Evolutionary conservation across 2,329 filamentous ascomycete species (phyloP).

Genomic region (Salinomyces thailandicus): DNA sequence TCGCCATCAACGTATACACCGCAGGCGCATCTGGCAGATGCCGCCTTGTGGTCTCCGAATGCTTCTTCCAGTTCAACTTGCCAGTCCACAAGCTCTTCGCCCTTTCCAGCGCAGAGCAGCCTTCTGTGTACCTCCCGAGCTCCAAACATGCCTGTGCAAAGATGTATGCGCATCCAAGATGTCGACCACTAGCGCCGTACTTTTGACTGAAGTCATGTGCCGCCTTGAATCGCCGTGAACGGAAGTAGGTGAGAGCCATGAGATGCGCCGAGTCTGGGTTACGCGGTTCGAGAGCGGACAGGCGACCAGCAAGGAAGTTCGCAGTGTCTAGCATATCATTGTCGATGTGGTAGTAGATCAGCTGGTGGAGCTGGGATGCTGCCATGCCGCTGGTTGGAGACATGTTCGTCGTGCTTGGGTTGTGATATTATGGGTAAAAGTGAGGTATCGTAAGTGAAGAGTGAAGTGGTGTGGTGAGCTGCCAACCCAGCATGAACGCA

Average conservation of each 20-base stretch:
- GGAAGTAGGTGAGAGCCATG: constrained; percentile 72
- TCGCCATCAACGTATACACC: constrained; percentile 73
- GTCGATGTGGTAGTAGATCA: constrained; percentile 69
- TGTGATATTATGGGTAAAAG: too few species aligned
- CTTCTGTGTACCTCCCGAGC: constrained; percentile 68
- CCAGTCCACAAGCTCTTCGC: constrained; percentile 64
- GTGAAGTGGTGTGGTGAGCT: too few species aligned
- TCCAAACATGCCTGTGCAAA: constrained; percentile 82
- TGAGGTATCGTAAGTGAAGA: too few species aligned
- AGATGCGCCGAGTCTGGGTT: constrained; percentile 74
- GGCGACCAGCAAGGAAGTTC: constrained; percentile 81
- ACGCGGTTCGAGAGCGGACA: constrained; percentile 72
- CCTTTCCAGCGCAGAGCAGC: constrained; percentile 74
- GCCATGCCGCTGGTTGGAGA: constrained; percentile 44
- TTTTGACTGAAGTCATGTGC: constrained; percentile 74
- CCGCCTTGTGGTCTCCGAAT: constrained; percentile 64
- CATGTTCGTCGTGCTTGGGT: constrained; percentile 34
- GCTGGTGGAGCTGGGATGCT: constrained; percentile 51
- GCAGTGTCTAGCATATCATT: constrained; percentile 83
- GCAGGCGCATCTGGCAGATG: constrained; percentile 73
- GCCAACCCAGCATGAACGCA: too few species aligned
- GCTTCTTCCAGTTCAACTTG: constrained; percentile 65
- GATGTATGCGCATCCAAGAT: constrained; percentile 81
- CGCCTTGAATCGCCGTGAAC: constrained; percentile 70
- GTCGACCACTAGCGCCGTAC: constrained; percentile 57